Base-by-base conservation (phyloP, 192 early-diverging fungal species). In the Backusella tuberculispora region DNA sequence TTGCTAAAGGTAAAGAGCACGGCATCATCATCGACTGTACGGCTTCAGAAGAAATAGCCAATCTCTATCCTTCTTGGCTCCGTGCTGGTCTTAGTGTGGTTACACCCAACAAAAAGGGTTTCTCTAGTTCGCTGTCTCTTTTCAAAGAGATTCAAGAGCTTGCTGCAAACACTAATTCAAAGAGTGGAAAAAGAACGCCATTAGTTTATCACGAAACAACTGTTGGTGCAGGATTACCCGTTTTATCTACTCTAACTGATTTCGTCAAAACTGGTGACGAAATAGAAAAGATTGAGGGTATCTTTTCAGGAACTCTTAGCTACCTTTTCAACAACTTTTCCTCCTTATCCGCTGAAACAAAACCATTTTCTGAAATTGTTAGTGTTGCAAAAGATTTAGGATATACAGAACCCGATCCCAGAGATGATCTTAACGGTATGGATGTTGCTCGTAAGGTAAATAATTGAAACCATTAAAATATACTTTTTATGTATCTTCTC, bases 271-370 rank as follows among this genome's bases (percentile, higher is more conserved):
- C 98, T 9, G 96, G 96, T 21, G 98, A 99, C 80, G 89, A 93
- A 86, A 93, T 99, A 56, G 83, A 87, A 41, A 93, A 91, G 81
- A 92, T 99, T 66, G 96, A 99, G 83, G 98, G 98, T 69, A 97
- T 99, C 75, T 96, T 99, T 76, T 97, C 95, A 7, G 98, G 98
- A 6, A 99, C 98, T 9, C 86, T 99, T 24, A 94, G 92, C n/a
- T 99, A 95, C 84, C 90, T 99, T 74, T 99, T 99, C 86, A 99
- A 99, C 88, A 93, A 93, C 82, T 99, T 96, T 78, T 99, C 97
- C 9, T 78, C 88, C 10, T 80, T 91, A 17, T 82, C 74, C 64
- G 88, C 85, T 13, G 76, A 83, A 65, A 78, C 87, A 41, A 85
- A 85, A 43, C 83, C 80, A 42, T 99, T 99, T 85, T 97, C 96